These are phyloP conservation scores for Leishmania guyanensis DNA, from an alignment of 208 protist species.

Conservation along the genomic window DNA sequence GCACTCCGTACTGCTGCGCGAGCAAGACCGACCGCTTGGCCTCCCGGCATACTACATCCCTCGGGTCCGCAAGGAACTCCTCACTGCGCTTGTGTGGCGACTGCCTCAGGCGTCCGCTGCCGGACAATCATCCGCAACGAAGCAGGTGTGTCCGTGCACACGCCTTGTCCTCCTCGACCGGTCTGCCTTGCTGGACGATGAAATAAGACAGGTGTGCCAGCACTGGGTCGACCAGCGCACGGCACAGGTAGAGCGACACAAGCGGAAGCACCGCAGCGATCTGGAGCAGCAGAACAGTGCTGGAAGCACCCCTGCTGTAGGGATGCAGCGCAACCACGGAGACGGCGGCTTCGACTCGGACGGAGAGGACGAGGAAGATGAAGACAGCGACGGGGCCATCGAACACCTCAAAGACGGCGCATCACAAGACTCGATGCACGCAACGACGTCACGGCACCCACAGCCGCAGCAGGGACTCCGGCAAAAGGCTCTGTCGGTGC, in stretches of 20 bases:
- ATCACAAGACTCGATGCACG: neutral
- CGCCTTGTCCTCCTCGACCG: conserved; percentile 22
- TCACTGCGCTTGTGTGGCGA: conserved; percentile 22
- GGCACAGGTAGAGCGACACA: conserved; percentile 15
- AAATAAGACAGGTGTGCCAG: conserved; percentile 17
- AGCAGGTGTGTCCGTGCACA: neutral
- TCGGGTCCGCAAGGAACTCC: conserved; percentile 18
- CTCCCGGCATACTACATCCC: conserved; percentile 32
- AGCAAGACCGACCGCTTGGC: conserved; percentile 20
- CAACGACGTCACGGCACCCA: neutral
- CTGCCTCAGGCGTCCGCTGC: neutral
- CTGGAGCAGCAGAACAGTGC: neutral
- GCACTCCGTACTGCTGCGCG: conserved; percentile 20
- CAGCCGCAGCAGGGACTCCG: neutral
- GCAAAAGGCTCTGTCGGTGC: neutral
- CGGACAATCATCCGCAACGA: neutral
- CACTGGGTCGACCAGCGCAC: conserved; percentile 22
- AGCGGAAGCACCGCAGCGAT: neutral
- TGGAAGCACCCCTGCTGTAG: neutral
- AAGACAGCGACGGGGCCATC: neutral
- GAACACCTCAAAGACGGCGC: neutral
- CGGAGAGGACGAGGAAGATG: conserved; percentile 4
- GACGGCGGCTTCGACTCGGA: neutral
- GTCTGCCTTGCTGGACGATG: neutral
- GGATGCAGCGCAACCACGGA: neutral